Evolutionary conservation across 257 asterid genomes (phyloP).

Genomic region (Solanum commersonii): DNA sequence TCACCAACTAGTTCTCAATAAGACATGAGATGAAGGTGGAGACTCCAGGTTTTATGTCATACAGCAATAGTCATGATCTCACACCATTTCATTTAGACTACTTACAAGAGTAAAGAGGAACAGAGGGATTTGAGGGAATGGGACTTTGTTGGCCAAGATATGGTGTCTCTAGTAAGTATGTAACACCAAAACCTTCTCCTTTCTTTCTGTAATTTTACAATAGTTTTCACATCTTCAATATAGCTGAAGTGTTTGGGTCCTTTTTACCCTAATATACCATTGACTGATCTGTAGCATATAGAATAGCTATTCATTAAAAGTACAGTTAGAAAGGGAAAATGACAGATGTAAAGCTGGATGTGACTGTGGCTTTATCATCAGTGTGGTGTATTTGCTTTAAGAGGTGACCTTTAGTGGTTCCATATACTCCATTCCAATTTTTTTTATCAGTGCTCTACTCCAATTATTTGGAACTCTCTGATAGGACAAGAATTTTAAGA

Average conservation of each 20-base stretch:
- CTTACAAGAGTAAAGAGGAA: neutral
- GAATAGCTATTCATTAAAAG: neutral
- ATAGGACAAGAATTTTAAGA: neutral
- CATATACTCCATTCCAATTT: neutral
- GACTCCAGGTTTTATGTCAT: neutral
- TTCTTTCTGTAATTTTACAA: neutral
- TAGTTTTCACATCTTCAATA: neutral
- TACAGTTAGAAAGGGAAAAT: neutral
- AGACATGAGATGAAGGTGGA: neutral
- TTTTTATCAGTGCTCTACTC: neutral
- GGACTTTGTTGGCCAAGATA: neutral
- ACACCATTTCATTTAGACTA: neutral
- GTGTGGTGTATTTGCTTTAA: neutral
- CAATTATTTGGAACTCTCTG: neutral
- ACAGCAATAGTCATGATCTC: neutral
- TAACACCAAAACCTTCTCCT: neutral
- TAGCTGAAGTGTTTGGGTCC: neutral
- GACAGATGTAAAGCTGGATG: neutral
- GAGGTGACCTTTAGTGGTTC: neutral
- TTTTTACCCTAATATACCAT: neutral
- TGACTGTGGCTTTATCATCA: neutral
- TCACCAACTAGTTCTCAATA: neutral
- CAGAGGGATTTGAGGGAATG: neutral
- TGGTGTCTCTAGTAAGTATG: neutral
- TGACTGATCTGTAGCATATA: neutral